phyloP scores from a whole-genome alignment of 768 basidiomycete genomes.

The Tulasnella sp. region DNA sequence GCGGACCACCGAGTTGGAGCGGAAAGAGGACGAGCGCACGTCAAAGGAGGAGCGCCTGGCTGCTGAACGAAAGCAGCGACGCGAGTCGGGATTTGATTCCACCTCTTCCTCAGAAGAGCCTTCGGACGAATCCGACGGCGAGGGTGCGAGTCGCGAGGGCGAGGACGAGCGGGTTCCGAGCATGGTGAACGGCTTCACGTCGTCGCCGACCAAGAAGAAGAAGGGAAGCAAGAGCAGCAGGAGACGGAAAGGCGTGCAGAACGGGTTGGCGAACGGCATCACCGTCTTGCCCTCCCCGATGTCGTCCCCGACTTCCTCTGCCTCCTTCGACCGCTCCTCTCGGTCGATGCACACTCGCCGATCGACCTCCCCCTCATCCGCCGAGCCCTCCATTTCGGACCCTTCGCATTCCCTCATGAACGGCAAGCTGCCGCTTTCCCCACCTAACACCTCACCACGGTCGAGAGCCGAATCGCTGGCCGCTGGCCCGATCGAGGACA shows the following conservation, averaged over 20 bases:
- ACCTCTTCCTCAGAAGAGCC: not conserved
- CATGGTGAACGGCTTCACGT: conserved; percentile 22
- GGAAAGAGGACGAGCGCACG: conserved; percentile 40
- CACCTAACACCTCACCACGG: conserved; percentile 25
- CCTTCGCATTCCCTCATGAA: conserved; percentile 15
- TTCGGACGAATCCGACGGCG: conserved; percentile 12
- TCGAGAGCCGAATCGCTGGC: conserved; percentile 16
- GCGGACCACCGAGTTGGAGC: conserved; percentile 43
- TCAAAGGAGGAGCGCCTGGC: conserved; percentile 30
- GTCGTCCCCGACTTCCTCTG: conserved; percentile 30
- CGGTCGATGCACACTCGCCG: conserved; percentile 8
- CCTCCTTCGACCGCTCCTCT: conserved; percentile 23
- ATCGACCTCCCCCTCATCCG: conserved; percentile 19
- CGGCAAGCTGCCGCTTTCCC: conserved; percentile 27
- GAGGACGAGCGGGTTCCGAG: conserved; percentile 18
- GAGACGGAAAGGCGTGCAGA: not conserved
- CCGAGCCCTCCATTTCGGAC: not conserved
- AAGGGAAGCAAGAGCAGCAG: not conserved
- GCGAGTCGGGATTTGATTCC: not conserved
- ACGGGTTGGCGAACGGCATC: conserved; percentile 20
- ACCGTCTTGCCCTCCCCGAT: conserved; percentile 25
- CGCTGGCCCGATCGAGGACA: conserved; percentile 34
- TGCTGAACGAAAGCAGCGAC: conserved; percentile 3
- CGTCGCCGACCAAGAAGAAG: not conserved
- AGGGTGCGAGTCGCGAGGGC: conserved; percentile 10